These are phyloP conservation scores for Candida montana DNA, from an alignment of 805 yeast species.

Conservation along the genomic window DNA sequence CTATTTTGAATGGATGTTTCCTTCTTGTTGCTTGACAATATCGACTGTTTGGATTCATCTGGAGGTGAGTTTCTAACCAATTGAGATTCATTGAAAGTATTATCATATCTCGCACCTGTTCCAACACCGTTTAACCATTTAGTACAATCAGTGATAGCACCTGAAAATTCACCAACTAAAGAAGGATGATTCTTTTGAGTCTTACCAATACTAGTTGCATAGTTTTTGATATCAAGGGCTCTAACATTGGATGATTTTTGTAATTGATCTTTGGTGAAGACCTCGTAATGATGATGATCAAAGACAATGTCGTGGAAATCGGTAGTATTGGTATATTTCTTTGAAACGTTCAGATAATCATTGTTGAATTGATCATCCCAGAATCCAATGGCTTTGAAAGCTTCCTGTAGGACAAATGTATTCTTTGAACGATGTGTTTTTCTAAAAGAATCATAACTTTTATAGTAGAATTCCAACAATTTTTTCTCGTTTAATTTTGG, in stretches of 20 bases:
- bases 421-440: constrained; percentile 22
- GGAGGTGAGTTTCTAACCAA: constrained; percentile 11
- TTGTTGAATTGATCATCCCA: constrained; percentile 46
- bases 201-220: constrained; percentile 24
- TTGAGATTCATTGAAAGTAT: constrained; percentile 34
- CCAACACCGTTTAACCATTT: constrained; percentile 85
- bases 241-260: constrained; percentile 32
- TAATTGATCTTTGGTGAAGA: constrained; percentile 64
- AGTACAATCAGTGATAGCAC: constrained; percentile 90
- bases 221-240: constrained; percentile 28
- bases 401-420: constrained; percentile 59
- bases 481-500: constrained; percentile 37
- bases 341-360: constrained; percentile 23
- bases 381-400: constrained; percentile 49
- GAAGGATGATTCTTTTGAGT: constrained; percentile 41
- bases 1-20: constrained; percentile 6
- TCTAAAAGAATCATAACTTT: constrained; percentile 27
- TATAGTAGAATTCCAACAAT: constrained; percentile 29
- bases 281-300: constrained; percentile 91
- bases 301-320: constrained; percentile 56
- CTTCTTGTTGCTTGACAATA: background rate
- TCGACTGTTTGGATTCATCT: background rate
- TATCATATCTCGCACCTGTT: constrained; percentile 77
- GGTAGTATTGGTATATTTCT: constrained; percentile 8
- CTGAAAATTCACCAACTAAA: constrained; percentile 78